A percentile compares a stretch with the other conserved stretches of the same genome.
Conservation (phyloP, 306 rosid genomes). For the Aeschynomene evenia region DNA sequence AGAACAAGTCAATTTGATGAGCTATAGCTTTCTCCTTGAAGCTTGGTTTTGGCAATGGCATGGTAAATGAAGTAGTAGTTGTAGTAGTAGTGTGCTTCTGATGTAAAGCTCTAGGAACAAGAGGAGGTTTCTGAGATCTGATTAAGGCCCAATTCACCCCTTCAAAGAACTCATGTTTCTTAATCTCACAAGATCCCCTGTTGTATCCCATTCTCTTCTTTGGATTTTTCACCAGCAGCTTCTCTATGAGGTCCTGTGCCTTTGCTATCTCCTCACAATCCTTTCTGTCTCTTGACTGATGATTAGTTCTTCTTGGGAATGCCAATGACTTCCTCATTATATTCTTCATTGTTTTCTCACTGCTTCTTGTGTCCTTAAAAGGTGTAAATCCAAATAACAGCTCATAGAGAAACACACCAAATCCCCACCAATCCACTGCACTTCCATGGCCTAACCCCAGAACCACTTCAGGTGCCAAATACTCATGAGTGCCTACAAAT, state of each 20-base stretch:
- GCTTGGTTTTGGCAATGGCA: background rate
- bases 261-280: slow-evolving; percentile 18
- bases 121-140: slow-evolving; percentile 10
- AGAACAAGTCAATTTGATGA: slow-evolving; percentile 14
- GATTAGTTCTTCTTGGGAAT: slow-evolving; percentile 46
- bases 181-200: slow-evolving; percentile 59
- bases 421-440: slow-evolving; percentile 68
- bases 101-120: slow-evolving; percentile 7
- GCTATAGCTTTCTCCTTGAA: background rate
- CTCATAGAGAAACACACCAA: slow-evolving; percentile 56
- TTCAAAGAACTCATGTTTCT: slow-evolving; percentile 54
- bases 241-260: slow-evolving; percentile 54
- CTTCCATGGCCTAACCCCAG: slow-evolving; percentile 59
- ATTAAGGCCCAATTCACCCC: slow-evolving; percentile 61
- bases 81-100: too few relatives aligned
- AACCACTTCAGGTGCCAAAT: slow-evolving; percentile 58
- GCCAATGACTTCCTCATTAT: slow-evolving; percentile 40
- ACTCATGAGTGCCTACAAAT: slow-evolving; percentile 67
- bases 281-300: background rate
- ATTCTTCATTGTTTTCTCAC: slow-evolving; percentile 48
- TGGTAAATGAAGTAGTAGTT: background rate
- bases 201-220: slow-evolving; percentile 46
- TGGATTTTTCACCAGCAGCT: slow-evolving; percentile 50
- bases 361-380: slow-evolving; percentile 37
- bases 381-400: slow-evolving; percentile 56